Evolutionary conservation across 176 grass and related monocot species (phyloP).

Genomic region (Oryza glumipatula): DNA sequence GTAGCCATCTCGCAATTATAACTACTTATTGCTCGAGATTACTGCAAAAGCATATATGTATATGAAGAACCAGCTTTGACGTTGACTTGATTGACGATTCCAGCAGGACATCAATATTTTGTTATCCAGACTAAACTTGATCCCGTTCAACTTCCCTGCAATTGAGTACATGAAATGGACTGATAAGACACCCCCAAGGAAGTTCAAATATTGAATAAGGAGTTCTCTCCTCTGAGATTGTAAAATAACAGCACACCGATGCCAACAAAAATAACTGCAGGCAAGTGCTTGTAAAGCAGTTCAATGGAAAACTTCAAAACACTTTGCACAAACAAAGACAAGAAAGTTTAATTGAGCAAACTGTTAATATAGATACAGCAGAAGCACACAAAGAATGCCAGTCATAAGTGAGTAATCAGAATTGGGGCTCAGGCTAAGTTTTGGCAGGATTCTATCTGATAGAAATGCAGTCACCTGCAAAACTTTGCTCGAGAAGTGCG

Average conservation of each 20-base stretch:
- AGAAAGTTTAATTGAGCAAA: slow-evolving; percentile 10
- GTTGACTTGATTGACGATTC: slow-evolving; percentile 17
- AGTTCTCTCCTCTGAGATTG: not conserved
- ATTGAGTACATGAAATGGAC: slow-evolving; percentile 6
- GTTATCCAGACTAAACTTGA: slow-evolving; percentile 17
- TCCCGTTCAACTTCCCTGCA: slow-evolving; percentile 34
- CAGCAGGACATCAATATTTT: slow-evolving; percentile 19
- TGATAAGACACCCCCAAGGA: slow-evolving; percentile 14
- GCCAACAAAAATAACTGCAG: not conserved
- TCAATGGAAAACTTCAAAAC: slow-evolving; percentile 13
- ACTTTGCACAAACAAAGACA: not conserved
- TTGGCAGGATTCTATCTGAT: slow-evolving; percentile 23
- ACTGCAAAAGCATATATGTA: slow-evolving; percentile 16
- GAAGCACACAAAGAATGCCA: slow-evolving; percentile 1
- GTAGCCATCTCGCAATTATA: slow-evolving; percentile 56
- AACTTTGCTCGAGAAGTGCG: slow-evolving; percentile 25
- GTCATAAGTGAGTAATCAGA: slow-evolving; percentile 19
- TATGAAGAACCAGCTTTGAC: slow-evolving; percentile 14
- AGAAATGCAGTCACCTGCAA: slow-evolving; percentile 5
- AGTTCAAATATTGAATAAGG: not conserved
- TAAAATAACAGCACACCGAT: not conserved
- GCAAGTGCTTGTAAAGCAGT: not conserved
- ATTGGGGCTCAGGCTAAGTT: not conserved
- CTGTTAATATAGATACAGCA: not conserved
- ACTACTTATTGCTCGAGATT: slow-evolving; percentile 1